A percentile compares a stretch with the other conserved stretches of the same genome.
Evolutionary conservation across 805 yeast species (phyloP).

Genomic region (Yarrowia yakushimensis): DNA sequence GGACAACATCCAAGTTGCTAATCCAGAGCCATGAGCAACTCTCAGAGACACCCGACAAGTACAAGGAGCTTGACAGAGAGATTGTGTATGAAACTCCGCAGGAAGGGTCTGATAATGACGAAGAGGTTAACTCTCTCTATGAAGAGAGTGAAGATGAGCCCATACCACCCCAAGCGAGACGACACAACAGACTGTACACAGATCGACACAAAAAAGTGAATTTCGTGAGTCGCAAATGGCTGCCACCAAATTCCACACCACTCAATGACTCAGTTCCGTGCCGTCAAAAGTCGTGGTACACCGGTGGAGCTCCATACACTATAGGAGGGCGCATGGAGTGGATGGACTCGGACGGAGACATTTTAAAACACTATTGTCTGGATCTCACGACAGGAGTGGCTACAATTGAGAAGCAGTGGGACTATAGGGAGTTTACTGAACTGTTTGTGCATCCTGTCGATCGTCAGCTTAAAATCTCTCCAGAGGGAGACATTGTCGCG

Average conservation of each 20-base stretch:
- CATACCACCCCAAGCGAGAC: background rate
- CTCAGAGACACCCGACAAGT: background rate
- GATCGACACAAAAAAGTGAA: background rate
- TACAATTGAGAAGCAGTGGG: background rate
- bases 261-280: background rate
- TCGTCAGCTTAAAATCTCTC: background rate
- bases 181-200: background rate
- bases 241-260: background rate
- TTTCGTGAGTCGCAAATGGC: background rate
- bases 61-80: background rate
- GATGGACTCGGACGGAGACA: background rate
- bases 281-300: slow-evolving; percentile 4
- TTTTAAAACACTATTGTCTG: background rate
- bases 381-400: background rate
- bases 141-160: background rate
- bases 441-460: slow-evolving; percentile 2
- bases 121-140: no score
- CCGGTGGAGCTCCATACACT: background rate
- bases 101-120: no score
- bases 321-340: background rate
- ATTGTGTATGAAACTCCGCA: background rate
- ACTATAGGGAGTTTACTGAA: background rate
- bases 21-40: background rate
- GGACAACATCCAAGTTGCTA: background rate
- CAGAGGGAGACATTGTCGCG: background rate